Evolutionary conservation across 2,329 filamentous ascomycete species (phyloP), one percentile per base, ranked within the genome.

Genomic region (Elsinoe batatas): DNA sequence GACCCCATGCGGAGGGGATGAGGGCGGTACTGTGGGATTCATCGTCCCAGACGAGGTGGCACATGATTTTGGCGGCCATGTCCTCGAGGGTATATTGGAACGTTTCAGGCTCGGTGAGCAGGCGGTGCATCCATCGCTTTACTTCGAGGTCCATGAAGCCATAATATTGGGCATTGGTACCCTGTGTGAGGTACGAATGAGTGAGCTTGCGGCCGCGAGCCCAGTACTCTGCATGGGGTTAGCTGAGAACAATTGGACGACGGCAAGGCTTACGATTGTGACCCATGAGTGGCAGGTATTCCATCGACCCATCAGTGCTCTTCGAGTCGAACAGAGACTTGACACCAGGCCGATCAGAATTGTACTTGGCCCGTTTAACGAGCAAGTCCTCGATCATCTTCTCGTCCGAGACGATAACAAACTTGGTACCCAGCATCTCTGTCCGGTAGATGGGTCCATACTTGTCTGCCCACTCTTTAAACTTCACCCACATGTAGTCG

Each of bases 41-140:
- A 54, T 80, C 75, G 57, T 79, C 78, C 77, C 78, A 80, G 13
- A 76, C 76, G 44, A 80, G 62, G 54, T 73, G 69, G 53, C 74
- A 76, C 75, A 80, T 79, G 56, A 81, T 71, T 64, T 80, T 80
- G 13, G 78, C 76, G 12, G 76, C 72, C 76, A 79, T 78, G 59
- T 81, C 77, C 60, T 81, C 78, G 5, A 81, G 69, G 0, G 73
- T 74, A 61, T 69, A 73, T 8, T 67, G 66, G 59, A 79, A 80
- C 63, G 73, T 68, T 57, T 79, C 76, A 1, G 77, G 77, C 40
- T 78, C 69, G 32, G 73, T 68, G 22, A 80, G 63, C 3, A 80
- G 67, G 32, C 73, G 68, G 56, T 69, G 72, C 47, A 80, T 65
- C 75, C 76, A 80, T 42, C 78, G 71, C 67, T 80, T 79, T 7